Evolutionary conservation across 805 yeast genomes (phyloP), one percentile per base, ranked within the genome.

Genomic region (Starmerella sp.): DNA sequence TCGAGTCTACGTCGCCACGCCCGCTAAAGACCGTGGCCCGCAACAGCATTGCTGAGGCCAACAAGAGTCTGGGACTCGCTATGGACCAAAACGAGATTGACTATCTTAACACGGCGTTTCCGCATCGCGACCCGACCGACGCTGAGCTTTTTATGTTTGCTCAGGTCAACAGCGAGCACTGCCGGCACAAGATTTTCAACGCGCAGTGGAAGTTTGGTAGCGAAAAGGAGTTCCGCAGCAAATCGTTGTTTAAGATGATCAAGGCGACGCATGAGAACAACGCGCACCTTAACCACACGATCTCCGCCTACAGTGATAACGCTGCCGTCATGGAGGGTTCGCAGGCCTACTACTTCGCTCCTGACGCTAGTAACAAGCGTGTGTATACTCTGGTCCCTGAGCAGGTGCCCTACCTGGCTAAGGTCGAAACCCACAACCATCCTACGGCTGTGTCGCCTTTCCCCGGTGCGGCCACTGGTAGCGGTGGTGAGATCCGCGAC

Each of bases 401-500:
- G 73, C 75, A 73, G 49, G 95, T 91, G 22, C 93, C 90, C 61
- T 87, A 95, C 66, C 75, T 93, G 62, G 86, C 90, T 66, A 93
- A 93, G 70, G 98, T 93, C 52, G 99, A 93, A 73, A 93, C 99
- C 30, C 99, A 93, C 71, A 93, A 93, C 73, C 99, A 93, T 71
- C 99, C 99, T 54, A 93, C 99, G 30, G 98, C 98, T 0, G 97
- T 93, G 5, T 91, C 97, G 29, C 99, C 99, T 42, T 93, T 88
- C 73, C 90, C 98, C 3, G 99, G 99, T 71, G 99, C 99, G 35
- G 95, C 99, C 44, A 93, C 99, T 13, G 99, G 99, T 60, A 90
- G 97, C 10, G 99, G 99, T 70, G 99, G 99, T 75, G 99, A 93
- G 73, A 93, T 93, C 66, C 86, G 99, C 77, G 99, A 93, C 71